These are phyloP conservation scores for Filobasidium floriforme DNA, from an alignment of 768 basidiomycete species.

Conservation along the genomic window DNA sequence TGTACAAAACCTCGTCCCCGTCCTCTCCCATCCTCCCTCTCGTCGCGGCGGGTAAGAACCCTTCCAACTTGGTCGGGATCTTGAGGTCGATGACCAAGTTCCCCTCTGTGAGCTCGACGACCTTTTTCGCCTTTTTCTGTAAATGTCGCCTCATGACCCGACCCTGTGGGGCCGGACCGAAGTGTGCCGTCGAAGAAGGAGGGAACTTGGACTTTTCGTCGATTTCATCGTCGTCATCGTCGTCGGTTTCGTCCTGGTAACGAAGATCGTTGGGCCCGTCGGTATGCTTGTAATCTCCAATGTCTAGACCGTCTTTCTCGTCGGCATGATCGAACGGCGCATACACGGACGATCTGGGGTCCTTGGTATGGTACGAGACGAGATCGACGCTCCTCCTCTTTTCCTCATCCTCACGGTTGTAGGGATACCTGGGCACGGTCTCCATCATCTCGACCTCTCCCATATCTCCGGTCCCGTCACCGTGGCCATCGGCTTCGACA, in stretches of 20 bases:
- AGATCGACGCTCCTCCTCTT: slow-evolving; percentile 6
- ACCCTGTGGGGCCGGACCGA: slow-evolving; percentile 42
- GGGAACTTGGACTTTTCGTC: background rate
- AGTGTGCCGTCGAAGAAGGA: slow-evolving; percentile 34
- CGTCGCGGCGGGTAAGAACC: slow-evolving; percentile 51
- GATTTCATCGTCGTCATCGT: background rate
- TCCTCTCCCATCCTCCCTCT: slow-evolving; percentile 57
- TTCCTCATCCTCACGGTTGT: slow-evolving; percentile 6
- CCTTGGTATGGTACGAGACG: slow-evolving; percentile 9
- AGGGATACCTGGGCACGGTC: background rate
- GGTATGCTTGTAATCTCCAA: slow-evolving; percentile 11
- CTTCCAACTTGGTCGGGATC: slow-evolving; percentile 67
- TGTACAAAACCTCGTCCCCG: slow-evolving; percentile 9
- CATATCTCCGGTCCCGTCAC: background rate
- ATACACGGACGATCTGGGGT: slow-evolving; percentile 10
- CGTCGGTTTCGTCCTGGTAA: slow-evolving; percentile 10
- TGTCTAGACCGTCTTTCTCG: slow-evolving; percentile 17
- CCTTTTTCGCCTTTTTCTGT: slow-evolving; percentile 37
- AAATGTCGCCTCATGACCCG: slow-evolving; percentile 36
- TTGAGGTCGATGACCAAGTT: slow-evolving; percentile 77
- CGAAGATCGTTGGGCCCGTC: slow-evolving; percentile 5
- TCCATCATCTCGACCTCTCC: slow-evolving; percentile 6
- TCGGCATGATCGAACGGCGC: background rate
- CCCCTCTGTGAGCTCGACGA: slow-evolving; percentile 48
- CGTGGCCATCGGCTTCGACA: background rate